Evolutionary conservation across 352 stramenopile species (phyloP), one percentile per base, ranked within the genome.

Genomic region (Phytophthora palmivora): DNA sequence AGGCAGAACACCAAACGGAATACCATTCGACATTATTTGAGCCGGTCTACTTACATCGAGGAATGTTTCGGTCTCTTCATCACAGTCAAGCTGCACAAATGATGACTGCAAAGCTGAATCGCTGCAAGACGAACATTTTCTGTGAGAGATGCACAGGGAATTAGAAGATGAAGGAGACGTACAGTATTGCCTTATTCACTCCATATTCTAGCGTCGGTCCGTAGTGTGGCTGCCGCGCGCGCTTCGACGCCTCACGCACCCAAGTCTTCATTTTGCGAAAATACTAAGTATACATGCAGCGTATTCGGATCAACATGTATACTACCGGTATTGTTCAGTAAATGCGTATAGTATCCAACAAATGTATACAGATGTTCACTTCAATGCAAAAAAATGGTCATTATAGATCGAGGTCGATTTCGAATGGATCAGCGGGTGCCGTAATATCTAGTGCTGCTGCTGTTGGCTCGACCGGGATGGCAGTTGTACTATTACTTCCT

Each of bases 21-120:
- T 26, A 19, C 19, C 19, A 45, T 7, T 22, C 28, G 15, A 34
- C 10, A 19, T 43, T 12, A 14, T 1, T 9, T 54, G n/a, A 3
- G 22, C 15, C 21, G 30, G 14, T 32, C 3, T 32, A 43, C 58
- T 19, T 68, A 92, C 87, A 44, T 91, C 59, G 4, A 95, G 66
- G 58, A 95, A 95, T 16, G 57, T 53, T 43, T 87, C 67, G 11
- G 87, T 92, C 64, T 92, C 87, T 34, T 85, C 63, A 47, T 95
- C 87, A 42, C 81, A 89, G 45, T 95, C 79, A 10, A 92, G 50
- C 45, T 88, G 72, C 58, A 93, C 63, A 59, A 91, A 93, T 6
- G 81, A 72, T 18, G 70, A 71, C 60, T 82, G 72, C 19, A 95
- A 68, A 5, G 77, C 70, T 8, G 79, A 67, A 54, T 91, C 79